Evolutionary conservation across 2,329 filamentous ascomycete genomes (phyloP), one percentile per base, ranked within the genome.

Genomic region (Cladophialophora exuberans): DNA sequence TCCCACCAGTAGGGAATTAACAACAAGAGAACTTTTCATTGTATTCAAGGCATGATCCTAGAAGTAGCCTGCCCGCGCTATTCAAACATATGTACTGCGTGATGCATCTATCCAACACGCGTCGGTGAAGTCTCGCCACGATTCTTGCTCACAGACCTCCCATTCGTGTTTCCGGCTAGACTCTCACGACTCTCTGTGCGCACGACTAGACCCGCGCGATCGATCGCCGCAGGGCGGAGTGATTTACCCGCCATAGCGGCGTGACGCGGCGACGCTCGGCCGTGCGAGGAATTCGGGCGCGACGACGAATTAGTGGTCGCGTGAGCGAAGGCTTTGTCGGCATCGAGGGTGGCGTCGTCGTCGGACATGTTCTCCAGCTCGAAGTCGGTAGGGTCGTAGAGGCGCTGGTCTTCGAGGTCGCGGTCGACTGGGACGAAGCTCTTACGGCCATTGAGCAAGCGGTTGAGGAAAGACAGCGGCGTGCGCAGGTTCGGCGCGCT

Each of bases 171-270:
- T 13, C 41, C 49, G 11, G 38, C 78, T 31, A 97, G 72, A 54
- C 89, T 80, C 68, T 97, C 94, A 49, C 90, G 80, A 68, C 90
- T 96, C 68, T 97, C 93, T 0, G 89, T 95, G 62, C 93, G 79
- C 2, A 90, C 83, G 50, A 89, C 85, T 60, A 97, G 70, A 1
- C 92, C 92, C 42, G 83, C 85, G 33, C 90, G 73, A 52, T 83
- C 81, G 62, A 83, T 81, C 7, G 77, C 69, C 60, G 76, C 50
- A 22, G 58, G 52, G 15, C 23, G 54, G 25, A 62, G 18, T n/a
- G n/a, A n/a, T 61, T 67, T 48, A 63, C 68, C 68, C 65, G 71
- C 26, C 17, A 52, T 43, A 13, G n/a, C 39, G 10, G 18, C 26
- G 41, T 42, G 76, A 4, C 76, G 72, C 60, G 88, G 86, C 1